These are phyloP conservation scores for Barnettozyma sp. DNA, from an alignment of 805 yeast genomes.

Conservation along the genomic window DNA sequence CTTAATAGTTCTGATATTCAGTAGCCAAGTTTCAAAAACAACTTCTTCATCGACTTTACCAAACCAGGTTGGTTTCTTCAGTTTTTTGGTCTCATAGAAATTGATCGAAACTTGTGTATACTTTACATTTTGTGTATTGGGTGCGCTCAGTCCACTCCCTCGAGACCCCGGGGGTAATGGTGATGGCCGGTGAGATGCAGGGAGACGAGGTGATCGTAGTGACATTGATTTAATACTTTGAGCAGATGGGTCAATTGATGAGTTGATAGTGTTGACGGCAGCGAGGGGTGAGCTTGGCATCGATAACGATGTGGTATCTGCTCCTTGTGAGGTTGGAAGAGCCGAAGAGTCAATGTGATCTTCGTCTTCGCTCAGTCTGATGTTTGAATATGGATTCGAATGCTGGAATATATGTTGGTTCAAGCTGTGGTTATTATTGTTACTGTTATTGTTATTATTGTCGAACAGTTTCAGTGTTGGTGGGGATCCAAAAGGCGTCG, in stretches of 20 bases:
- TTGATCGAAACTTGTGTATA: slow-evolving; percentile 32
- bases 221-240: slow-evolving; percentile 4
- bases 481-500: slow-evolving; percentile 22
- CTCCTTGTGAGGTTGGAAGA: no score
- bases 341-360: slow-evolving; percentile 1
- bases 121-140: slow-evolving; percentile 13
- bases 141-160: slow-evolving; percentile 2
- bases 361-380: slow-evolving; percentile 15
- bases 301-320: slow-evolving; percentile 3
- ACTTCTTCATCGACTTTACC: slow-evolving; percentile 36
- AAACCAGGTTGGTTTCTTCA: slow-evolving; percentile 51
- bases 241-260: slow-evolving; percentile 1
- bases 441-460: slow-evolving; percentile 6
- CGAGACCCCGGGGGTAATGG: slow-evolving; percentile 5
- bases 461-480: slow-evolving; percentile 10
- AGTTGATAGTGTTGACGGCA: slow-evolving; percentile 1
- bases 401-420: neutral
- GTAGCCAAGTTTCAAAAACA: slow-evolving; percentile 69
- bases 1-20: slow-evolving; percentile 43
- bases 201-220: slow-evolving; percentile 8
- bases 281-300: slow-evolving; percentile 9
- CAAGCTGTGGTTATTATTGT: no score
- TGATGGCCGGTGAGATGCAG: slow-evolving; percentile 5
- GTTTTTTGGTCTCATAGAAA: slow-evolving; percentile 33
- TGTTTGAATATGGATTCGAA: slow-evolving; percentile 16